Conservation (phyloP, 2,329 filamentous ascomycete species). For the Dactylellina haptotyla region DNA sequence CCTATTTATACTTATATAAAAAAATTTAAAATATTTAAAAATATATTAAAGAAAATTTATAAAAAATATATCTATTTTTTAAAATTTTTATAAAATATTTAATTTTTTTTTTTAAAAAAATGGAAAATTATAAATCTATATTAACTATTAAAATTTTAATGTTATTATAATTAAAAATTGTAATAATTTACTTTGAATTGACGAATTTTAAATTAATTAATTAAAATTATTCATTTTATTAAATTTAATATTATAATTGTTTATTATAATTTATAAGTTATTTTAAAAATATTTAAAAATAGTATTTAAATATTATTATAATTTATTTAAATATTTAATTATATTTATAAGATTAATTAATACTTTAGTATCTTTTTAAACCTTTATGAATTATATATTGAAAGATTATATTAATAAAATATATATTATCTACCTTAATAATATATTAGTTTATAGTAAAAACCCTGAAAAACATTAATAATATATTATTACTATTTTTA, state of each 20-base stretch:
- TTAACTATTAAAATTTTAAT: constrained; percentile 15
- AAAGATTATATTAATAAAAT: constrained; percentile 5
- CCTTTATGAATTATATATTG: constrained; percentile 11
- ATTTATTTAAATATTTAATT: constrained; percentile 6
- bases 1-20: neutral
- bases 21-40: constrained; percentile 3
- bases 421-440: constrained; percentile 5
- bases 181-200: neutral
- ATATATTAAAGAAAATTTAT: constrained; percentile 2
- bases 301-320: neutral
- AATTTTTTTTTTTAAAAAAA: constrained; percentile 2
- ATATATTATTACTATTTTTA: neutral
- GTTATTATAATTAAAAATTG: constrained; percentile 10
- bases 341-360: constrained; percentile 3
- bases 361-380: constrained; percentile 5
- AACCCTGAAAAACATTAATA: neutral
- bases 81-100: constrained; percentile 7
- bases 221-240: neutral
- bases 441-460: constrained; percentile 6
- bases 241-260: constrained; percentile 1
- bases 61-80: constrained; percentile 10
- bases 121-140: constrained; percentile 3
- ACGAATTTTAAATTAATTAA: constrained; percentile 3
- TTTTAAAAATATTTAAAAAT: neutral
- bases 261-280: neutral